These are phyloP conservation scores for Acacia crassicarpa DNA, from an alignment of 306 rosid species.

Conservation along the genomic window DNA sequence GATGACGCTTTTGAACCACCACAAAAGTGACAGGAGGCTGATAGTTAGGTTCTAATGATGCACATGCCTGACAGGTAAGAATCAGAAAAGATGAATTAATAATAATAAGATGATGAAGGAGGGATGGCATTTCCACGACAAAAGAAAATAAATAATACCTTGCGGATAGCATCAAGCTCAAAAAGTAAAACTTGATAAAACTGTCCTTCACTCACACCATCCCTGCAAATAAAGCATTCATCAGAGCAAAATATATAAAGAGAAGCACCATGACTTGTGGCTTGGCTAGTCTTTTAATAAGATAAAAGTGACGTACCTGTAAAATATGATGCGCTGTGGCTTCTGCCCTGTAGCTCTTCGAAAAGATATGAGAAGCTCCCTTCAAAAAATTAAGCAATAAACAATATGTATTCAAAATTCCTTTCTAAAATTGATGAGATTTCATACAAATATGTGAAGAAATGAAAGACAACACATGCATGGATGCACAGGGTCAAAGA, in stretches of 20 bases:
- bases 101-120: background rate
- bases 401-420: background rate
- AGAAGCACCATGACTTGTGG: background rate
- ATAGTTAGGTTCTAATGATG: slow-evolving; percentile 86
- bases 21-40: slow-evolving; percentile 99
- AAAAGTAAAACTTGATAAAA: slow-evolving; percentile 90
- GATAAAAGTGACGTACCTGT: slow-evolving; percentile 46
- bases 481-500: slow-evolving; percentile 7
- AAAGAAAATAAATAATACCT: slow-evolving; percentile 38
- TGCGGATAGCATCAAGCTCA: slow-evolving; percentile 94
- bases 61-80: slow-evolving; percentile 65
- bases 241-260: background rate
- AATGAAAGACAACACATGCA: background rate
- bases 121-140: background rate
- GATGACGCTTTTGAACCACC: slow-evolving; percentile 97
- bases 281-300: background rate
- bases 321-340: slow-evolving; percentile 93
- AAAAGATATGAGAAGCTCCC: slow-evolving; percentile 95
- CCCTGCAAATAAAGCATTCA: slow-evolving; percentile 52
- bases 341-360: slow-evolving; percentile 96
- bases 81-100: background rate
- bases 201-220: slow-evolving; percentile 96
- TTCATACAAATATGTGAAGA: background rate
- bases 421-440: background rate
- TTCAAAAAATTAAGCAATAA: slow-evolving; percentile 20